Base-by-base conservation (phyloP, 192 early-diverging fungal species). In the Thamnidium elegans region DNA sequence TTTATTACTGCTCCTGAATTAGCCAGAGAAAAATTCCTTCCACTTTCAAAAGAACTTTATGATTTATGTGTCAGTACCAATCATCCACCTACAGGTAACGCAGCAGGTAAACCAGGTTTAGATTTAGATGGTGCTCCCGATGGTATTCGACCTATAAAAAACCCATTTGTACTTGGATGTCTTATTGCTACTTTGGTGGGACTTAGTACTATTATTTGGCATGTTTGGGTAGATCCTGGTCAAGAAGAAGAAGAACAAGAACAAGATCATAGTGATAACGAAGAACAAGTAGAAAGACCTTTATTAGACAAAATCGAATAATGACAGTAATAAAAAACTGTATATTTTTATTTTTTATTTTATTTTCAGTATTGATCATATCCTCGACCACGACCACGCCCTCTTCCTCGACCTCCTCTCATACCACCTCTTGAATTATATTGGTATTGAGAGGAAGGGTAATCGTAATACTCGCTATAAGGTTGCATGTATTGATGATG, bases 171-270 rank as follows among this genome's bases (percentile, higher is more conserved):
- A 66, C 86, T 83, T 20, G 88, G 78, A 8, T 87, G 82, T 68
- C 81, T 92, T 48, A 63, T 95, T n/a, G 65, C 83, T 19, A 90
- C 90, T 43, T 59, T 95, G 7, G 39, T 92, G 51, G 91, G 93
- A 65, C 77, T 92, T 43, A 78, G 66, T 10, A 81, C 88, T 7
- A 86, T 95, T 53, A 51, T 90, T 45, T 95, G 90, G 90, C 92
- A 89, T 64, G 82, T 83, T 31, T 48, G 48, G 48, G 42, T 21
- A 32, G 67, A 69, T 34, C 60, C 67, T 0, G 67, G 61, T 21
- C 23, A 36, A 13, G 30, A 53, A 19, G 67, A 47, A 15, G 34
- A 50, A 11, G 61, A 39, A 39, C 7, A 39, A 39, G 36, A 39
- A 39, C 7, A 39, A 39, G 36, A 39, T 6, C 36, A 39, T 39